Percentiles rank a stretch among this genome's conserved stretches.
phyloP scores from a whole-genome alignment of 1,284 basidiomycete genomes.

The Coniferiporia sulphurascens region DNA sequence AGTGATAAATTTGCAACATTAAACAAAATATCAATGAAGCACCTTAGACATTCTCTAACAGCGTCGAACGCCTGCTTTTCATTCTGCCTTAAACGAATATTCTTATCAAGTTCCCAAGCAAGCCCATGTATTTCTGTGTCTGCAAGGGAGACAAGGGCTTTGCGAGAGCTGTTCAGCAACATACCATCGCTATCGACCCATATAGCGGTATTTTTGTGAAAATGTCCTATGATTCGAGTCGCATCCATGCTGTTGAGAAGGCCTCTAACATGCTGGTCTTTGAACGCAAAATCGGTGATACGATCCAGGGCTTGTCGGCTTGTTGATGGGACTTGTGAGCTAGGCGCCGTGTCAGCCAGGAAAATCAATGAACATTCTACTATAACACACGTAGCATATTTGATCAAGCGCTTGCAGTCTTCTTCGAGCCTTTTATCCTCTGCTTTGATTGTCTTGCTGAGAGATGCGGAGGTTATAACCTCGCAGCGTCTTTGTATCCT shows the following conservation, averaged over 20 bases:
- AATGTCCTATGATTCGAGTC: not conserved
- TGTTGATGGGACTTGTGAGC: not conserved
- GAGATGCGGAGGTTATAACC: too few relatives aligned
- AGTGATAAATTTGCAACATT: not conserved
- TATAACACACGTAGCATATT: too few relatives aligned
- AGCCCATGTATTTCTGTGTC: not conserved
- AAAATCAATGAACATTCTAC: too few relatives aligned
- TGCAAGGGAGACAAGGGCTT: not conserved
- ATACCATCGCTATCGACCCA: not conserved
- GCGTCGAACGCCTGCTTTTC: not conserved
- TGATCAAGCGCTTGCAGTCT: too few relatives aligned
- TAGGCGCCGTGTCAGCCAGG: too few relatives aligned
- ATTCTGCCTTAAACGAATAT: too few relatives aligned
- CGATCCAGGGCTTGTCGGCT: not conserved
- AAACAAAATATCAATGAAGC: not conserved
- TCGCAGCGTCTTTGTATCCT: too few relatives aligned
- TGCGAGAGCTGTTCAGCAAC: not conserved
- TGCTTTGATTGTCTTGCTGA: too few relatives aligned
- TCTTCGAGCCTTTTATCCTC: too few relatives aligned
- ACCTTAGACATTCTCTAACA: not conserved
- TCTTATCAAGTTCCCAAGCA: not conserved
- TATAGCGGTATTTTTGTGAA: not conserved
- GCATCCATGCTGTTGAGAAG: not conserved
- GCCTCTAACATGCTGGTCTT: not conserved
- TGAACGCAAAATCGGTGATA: not conserved